Percentiles rank a stretch among this genome's conserved stretches.
These are phyloP conservation scores for Cryptococcus wingfieldii DNA, from an alignment of 1,284 basidiomycete species.

Conservation along the genomic window DNA sequence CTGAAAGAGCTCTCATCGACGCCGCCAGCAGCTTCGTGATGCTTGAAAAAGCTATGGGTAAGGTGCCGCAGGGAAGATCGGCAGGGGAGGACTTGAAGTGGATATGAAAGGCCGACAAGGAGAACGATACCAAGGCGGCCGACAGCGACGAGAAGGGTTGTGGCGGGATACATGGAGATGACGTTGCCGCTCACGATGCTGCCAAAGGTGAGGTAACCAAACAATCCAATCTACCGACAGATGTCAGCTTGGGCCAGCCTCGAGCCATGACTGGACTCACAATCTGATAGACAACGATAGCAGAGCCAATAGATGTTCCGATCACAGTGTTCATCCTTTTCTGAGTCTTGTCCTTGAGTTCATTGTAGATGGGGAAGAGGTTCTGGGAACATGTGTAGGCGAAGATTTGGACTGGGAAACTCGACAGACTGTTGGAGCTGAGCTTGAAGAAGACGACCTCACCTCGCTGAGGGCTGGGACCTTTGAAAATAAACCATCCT, in stretches of 20 bases:
- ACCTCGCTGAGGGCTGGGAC: conserved; percentile 37
- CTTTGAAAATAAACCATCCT: conserved; percentile 48
- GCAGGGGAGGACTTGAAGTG: conserved; percentile 89
- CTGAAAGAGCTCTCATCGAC: background rate
- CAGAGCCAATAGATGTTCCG: conserved; percentile 74
- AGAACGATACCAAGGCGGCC: conserved; percentile 90
- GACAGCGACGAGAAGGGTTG: conserved; percentile 83
- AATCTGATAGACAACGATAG: conserved; percentile 69
- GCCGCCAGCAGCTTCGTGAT: background rate
- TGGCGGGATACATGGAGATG: conserved; percentile 70
- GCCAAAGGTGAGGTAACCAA: conserved; percentile 93
- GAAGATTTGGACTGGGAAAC: conserved; percentile 92
- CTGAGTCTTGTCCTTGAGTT: conserved; percentile 77
- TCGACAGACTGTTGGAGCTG: conserved; percentile 53
- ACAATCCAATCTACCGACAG: conserved; percentile 46
- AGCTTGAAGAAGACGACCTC: conserved; percentile 40
- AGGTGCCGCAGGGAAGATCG: conserved; percentile 89
- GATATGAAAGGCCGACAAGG: conserved; percentile 86
- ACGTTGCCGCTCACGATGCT: conserved; percentile 84
- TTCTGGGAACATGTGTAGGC: conserved; percentile 90
- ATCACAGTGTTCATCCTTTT: conserved; percentile 82
- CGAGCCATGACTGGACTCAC: conserved; percentile 19
- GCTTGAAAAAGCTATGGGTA: conserved; percentile 36
- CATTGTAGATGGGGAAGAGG: conserved; percentile 77
- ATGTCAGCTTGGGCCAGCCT: background rate